Conservation (phyloP, 2,329 filamentous ascomycete species). For the Cladosporium austrohemisphaericum region DNA sequence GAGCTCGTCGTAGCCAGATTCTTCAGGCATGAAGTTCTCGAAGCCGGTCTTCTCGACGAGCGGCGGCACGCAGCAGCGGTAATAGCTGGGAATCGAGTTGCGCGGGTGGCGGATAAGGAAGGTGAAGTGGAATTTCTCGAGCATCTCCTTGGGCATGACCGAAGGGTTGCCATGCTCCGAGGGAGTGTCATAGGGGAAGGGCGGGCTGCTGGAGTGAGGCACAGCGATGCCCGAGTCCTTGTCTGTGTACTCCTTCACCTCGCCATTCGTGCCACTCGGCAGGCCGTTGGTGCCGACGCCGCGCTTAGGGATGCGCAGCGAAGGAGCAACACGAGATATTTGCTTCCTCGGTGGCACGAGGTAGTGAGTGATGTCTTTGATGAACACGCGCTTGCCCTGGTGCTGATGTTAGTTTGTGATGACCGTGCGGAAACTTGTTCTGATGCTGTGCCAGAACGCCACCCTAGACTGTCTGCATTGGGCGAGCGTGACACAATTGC, state of each 20-base stretch:
- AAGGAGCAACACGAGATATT: conserved; percentile 69
- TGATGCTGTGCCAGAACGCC: too few species aligned
- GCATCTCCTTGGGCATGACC: conserved; percentile 68
- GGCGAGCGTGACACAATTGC: too few species aligned
- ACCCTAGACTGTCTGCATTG: too few species aligned
- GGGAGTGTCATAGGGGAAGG: conserved; percentile 57
- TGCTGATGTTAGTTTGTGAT: conserved; percentile 1
- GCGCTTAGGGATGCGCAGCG: conserved; percentile 51
- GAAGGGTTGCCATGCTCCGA: conserved; percentile 74
- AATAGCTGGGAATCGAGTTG: conserved; percentile 87
- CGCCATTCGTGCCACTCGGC: conserved; percentile 30
- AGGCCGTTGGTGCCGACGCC: conserved; percentile 54
- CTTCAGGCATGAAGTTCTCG: conserved; percentile 76
- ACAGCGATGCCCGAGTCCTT: conserved; percentile 33
- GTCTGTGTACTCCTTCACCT: conserved; percentile 15
- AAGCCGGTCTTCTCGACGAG: conserved; percentile 79
- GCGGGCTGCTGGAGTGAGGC: conserved; percentile 33
- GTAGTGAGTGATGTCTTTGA: conserved; percentile 97
- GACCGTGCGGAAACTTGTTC: neutral
- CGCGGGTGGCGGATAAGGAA: conserved; percentile 97
- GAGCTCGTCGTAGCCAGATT: conserved; percentile 88
- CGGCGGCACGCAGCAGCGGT: conserved; percentile 87
- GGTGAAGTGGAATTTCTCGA: conserved; percentile 84
- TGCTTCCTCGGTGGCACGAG: conserved; percentile 71
- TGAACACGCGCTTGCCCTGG: conserved; percentile 87